These are phyloP conservation scores for Capsella rubella DNA, from an alignment of 441 rosid species.

Conservation along the genomic window DNA sequence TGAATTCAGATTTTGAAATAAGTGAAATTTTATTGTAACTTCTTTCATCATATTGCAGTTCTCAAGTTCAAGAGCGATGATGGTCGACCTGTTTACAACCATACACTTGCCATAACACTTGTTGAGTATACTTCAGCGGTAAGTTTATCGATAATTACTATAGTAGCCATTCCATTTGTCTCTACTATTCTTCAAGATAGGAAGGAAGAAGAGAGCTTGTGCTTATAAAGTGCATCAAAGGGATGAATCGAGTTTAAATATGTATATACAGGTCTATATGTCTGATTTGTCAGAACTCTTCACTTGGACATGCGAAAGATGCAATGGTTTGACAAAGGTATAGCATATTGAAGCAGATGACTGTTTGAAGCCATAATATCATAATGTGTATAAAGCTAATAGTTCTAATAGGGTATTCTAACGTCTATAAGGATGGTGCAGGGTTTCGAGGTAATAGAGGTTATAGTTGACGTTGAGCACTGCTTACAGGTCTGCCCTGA, in stretches of 20 bases:
- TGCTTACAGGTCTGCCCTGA: slow-evolving; percentile 73
- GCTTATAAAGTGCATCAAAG: not conserved
- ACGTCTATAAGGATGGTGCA: slow-evolving; percentile 45
- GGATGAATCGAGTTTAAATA: slow-evolving; percentile 21
- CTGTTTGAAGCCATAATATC: slow-evolving; percentile 6
- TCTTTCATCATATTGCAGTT: slow-evolving; percentile 47
- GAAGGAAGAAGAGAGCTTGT: not conserved
- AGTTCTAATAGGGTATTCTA: slow-evolving; percentile 7
- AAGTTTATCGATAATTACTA: slow-evolving; percentile 31
- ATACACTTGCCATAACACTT: slow-evolving; percentile 76
- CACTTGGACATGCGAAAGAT: slow-evolving; percentile 89
- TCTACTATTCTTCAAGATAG: slow-evolving; percentile 8
- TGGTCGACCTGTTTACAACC: slow-evolving; percentile 61
- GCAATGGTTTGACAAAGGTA: slow-evolving; percentile 79
- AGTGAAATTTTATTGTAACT: not conserved
- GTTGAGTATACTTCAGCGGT: slow-evolving; percentile 95
- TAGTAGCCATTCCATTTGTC: not conserved
- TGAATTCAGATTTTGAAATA: not conserved
- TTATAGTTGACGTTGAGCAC: slow-evolving; percentile 76
- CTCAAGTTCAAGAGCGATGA: slow-evolving; percentile 54
- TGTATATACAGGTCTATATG: slow-evolving; percentile 70
- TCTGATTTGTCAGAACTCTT: slow-evolving; percentile 81
- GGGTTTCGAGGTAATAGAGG: slow-evolving; percentile 89
- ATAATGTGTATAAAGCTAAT: slow-evolving; percentile 8
- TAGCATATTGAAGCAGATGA: slow-evolving; percentile 18